Evolutionary conservation across 2,329 filamentous ascomycete species (phyloP).

Genomic region (Pezicula neosporulosa): DNA sequence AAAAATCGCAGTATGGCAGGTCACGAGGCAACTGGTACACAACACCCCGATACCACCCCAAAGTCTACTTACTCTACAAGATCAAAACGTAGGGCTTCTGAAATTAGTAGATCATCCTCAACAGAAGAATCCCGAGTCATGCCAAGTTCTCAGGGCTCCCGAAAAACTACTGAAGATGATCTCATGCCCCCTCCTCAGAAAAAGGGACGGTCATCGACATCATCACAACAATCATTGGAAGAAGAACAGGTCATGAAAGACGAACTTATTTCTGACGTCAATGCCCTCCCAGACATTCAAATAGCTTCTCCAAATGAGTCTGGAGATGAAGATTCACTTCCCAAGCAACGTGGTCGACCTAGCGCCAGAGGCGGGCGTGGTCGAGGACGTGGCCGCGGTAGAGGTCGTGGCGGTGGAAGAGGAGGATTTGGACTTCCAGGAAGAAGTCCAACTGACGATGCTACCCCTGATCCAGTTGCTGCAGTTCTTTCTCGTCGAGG

Average conservation of each 20-base stretch:
- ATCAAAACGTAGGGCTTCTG: constrained; percentile 19
- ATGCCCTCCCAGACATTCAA: constrained; percentile 6
- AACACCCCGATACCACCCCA: constrained; percentile 1
- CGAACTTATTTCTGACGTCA: background rate
- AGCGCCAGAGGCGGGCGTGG: constrained; percentile 14
- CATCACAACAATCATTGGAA: background rate
- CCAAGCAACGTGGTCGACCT: constrained; percentile 1
- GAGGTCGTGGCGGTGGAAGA: constrained; percentile 4
- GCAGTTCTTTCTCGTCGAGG: constrained; percentile 2
- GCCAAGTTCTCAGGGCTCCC: constrained; percentile 11
- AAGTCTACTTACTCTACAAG: constrained; percentile 4
- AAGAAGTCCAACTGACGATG: background rate
- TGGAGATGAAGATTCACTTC: constrained; percentile 3
- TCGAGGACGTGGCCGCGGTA: constrained; percentile 19
- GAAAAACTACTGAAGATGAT: constrained; percentile 8
- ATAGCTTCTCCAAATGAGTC: constrained; percentile 9
- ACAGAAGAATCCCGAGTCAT: constrained; percentile 7
- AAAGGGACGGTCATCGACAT: constrained; percentile 5
- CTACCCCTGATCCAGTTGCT: constrained; percentile 1
- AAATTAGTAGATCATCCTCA: constrained; percentile 14
- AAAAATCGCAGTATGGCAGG: background rate
- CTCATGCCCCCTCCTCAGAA: constrained; percentile 13
- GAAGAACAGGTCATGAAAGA: constrained; percentile 4
- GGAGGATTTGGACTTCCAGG: background rate
- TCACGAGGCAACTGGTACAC: constrained; percentile 2